phyloP scores from a whole-genome alignment of 257 asterid genomes.

The Osmanthus fragrans region DNA sequence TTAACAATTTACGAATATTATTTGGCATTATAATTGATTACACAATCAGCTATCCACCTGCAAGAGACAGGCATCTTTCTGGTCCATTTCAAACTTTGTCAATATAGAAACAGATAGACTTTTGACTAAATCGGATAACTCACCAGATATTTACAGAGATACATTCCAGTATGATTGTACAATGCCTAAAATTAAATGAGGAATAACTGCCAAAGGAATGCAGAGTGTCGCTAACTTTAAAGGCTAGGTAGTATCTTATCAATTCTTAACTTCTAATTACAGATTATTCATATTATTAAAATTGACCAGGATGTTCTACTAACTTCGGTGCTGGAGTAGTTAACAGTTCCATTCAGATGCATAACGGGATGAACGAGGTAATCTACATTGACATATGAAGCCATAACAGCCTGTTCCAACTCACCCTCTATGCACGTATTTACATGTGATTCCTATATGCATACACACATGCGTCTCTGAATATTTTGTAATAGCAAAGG shows the following conservation, averaged over 20 bases:
- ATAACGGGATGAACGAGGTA: neutral
- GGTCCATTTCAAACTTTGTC: neutral
- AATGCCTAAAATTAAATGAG: neutral
- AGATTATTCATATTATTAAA: neutral
- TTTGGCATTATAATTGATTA: neutral
- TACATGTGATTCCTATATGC: neutral
- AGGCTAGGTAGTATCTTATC: neutral
- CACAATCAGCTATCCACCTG: neutral
- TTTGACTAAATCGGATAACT: neutral
- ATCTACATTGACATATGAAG: neutral
- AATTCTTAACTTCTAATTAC: neutral
- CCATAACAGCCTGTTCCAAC: neutral
- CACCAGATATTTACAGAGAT: neutral
- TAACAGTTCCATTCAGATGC: neutral
- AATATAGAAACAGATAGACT: neutral
- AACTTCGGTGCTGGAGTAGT: neutral
- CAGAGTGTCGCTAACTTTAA: neutral
- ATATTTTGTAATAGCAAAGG: neutral
- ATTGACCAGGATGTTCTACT: neutral
- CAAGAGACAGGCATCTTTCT: neutral
- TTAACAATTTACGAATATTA: neutral
- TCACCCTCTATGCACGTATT: too few species aligned
- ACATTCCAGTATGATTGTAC: neutral
- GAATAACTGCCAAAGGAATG: neutral
- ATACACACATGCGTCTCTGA: neutral